Evolutionary conservation across 2,329 filamentous ascomycete species (phyloP), one percentile per base, ranked within the genome.

Genomic region (Alternaria solani): DNA sequence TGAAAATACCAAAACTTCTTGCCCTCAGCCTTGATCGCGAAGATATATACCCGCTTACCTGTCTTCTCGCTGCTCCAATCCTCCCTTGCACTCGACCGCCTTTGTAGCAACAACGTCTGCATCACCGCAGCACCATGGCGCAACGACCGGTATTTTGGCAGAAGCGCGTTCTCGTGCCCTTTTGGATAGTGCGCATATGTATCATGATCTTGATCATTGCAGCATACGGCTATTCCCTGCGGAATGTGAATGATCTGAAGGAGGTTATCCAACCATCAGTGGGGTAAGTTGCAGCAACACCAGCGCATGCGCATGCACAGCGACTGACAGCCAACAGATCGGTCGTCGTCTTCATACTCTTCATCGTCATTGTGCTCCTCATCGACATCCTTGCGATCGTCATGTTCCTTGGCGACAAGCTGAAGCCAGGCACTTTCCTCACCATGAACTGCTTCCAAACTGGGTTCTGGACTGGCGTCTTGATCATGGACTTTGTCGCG

Each of bases 81-180:
- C 14, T 30, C 12, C 34, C 26, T 52, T 14, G 28, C 36, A 18
- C 25, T 32, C 18, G 30, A n/a, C 39, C 23, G 47, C 38, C 18
- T 14, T 23, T 12, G 7, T 23, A 48, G 46, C 46, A 48, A 11
- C 28, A 32, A 26, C 42, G 28, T 36, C 18, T 23, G 47, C 58
- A 25, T 56, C 59, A 68, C 30, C 49, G 55, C 59, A 69, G 25
- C 49, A 42, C 25, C 51, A 75, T 75, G 70, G 62, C 68, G 38
- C 61, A 62, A 39, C 63, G 65, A 61, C 57, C 68, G 16, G 64
- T 64, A 16, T 26, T 69, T 11, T 79, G 76, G 76, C 74, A 78
- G 65, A 79, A 78, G 70, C 74, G 77, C 47, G 67, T 80, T 36
- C 66, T 80, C 42, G 61, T 80, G 11, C 77, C 78, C 4, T 74